These are phyloP conservation scores for Laguncularia racemosa DNA, from an alignment of 345 rosid species.

Conservation along the genomic window DNA sequence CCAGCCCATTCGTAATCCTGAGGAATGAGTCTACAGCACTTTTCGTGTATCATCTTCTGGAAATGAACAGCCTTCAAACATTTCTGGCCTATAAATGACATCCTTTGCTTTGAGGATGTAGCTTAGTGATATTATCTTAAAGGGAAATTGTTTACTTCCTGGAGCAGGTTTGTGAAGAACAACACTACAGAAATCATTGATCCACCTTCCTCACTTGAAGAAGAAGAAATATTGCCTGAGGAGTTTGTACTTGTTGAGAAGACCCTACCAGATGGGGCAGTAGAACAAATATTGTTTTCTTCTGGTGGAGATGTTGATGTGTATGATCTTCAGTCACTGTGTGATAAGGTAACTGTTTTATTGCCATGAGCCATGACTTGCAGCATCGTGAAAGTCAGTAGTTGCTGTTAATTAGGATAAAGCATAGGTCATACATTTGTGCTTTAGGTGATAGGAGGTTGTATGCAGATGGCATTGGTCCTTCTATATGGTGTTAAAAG, in stretches of 20 bases:
- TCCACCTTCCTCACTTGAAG: conserved; percentile 43
- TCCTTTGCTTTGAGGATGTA: too few species aligned
- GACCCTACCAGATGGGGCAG: conserved; percentile 49
- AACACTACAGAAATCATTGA: conserved; percentile 59
- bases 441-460: background rate
- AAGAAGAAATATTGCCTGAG: conserved; percentile 57
- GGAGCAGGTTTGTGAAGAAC: conserved; percentile 51
- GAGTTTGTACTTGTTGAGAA: conserved; percentile 75
- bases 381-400: background rate
- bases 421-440: background rate
- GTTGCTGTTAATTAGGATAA: background rate
- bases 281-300: conserved; percentile 80
- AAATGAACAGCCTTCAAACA: too few species aligned
- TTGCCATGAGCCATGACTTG: background rate
- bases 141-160: too few species aligned
- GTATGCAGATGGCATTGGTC: background rate
- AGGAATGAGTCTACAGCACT: too few species aligned
- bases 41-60: too few species aligned
- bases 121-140: too few species aligned
- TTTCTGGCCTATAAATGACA: too few species aligned
- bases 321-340: conserved; percentile 82
- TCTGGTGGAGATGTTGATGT: conserved; percentile 88
- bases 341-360: conserved; percentile 59
- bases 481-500: background rate
- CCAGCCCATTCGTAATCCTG: too few species aligned